These are phyloP conservation scores for Leccinum disarticulatum DNA, from an alignment of 768 basidiomycete genomes.

Conservation along the genomic window DNA sequence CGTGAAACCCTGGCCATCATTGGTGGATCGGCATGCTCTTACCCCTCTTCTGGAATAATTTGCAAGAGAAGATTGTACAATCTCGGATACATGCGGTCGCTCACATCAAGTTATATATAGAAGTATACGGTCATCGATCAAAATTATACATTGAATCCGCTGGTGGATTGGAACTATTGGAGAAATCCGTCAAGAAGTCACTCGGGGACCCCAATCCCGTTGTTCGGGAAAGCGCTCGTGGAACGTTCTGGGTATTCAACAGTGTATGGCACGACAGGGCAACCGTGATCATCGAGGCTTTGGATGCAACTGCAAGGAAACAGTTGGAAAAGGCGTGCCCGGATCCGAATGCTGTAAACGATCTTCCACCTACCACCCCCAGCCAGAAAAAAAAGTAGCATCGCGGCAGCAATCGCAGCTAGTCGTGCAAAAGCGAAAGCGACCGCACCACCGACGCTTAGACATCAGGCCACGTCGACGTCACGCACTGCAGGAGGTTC, in stretches of 20 bases:
- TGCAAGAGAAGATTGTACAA: conserved; percentile 82
- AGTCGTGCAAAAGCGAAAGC: conserved; percentile 86
- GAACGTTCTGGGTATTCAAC: conserved; percentile 79
- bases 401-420: conserved; percentile 86
- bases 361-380: conserved; percentile 52
- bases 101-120: conserved; percentile 77
- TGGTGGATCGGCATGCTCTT: conserved; percentile 44
- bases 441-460: conserved; percentile 72
- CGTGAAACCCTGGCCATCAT: conserved; percentile 66
- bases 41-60: conserved; percentile 61
- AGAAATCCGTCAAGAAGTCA: conserved; percentile 70
- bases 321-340: conserved; percentile 88
- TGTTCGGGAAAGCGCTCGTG: conserved; percentile 72
- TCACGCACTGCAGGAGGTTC: conserved; percentile 51
- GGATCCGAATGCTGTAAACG: conserved; percentile 43
- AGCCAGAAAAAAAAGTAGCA: conserved; percentile 70
- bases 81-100: conserved; percentile 62
- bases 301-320: conserved; percentile 72
- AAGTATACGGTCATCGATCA: conserved; percentile 64
- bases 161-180: conserved; percentile 69
- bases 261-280: conserved; percentile 73
- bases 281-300: conserved; percentile 54
- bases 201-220: conserved; percentile 77
- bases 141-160: conserved; percentile 66
- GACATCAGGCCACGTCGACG: conserved; percentile 78